phyloP scores from a whole-genome alignment of 257 asterid species.

The Salvia miltiorrhiza region DNA sequence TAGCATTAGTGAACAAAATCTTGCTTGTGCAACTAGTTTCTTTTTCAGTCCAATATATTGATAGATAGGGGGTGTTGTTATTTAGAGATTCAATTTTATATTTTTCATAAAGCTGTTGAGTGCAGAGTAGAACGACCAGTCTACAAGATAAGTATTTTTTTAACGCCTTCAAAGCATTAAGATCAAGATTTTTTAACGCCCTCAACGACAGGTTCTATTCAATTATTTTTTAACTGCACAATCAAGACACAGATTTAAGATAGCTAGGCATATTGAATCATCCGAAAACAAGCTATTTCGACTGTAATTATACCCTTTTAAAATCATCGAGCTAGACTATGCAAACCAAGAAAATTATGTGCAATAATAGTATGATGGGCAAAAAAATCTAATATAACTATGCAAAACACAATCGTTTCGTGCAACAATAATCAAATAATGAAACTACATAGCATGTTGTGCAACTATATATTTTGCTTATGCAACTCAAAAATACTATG shows the following conservation, averaged over 20 bases:
- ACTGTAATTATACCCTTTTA: background rate
- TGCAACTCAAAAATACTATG: too few relatives aligned
- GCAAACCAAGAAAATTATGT: too few relatives aligned
- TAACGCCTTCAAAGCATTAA: background rate
- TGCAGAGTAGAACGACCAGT: background rate
- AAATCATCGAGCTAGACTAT: too few relatives aligned
- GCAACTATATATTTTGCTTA: too few relatives aligned
- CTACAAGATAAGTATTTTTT: background rate
- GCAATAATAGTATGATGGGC: too few relatives aligned
- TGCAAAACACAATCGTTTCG: too few relatives aligned
- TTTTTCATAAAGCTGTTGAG: background rate
- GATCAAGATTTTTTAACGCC: background rate
- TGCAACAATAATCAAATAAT: too few relatives aligned
- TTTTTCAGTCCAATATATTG: background rate
- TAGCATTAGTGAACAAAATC: slow-evolving; percentile 18
- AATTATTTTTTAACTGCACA: slow-evolving; percentile 33
- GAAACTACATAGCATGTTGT: too few relatives aligned
- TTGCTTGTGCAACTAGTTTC: slow-evolving; percentile 1
- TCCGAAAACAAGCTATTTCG: background rate
- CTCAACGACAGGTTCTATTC: background rate
- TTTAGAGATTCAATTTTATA: background rate
- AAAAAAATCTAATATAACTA: too few relatives aligned
- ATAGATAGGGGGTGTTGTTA: background rate
- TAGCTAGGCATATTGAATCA: background rate
- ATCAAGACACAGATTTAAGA: slow-evolving; percentile 6